phyloP scores from a whole-genome alignment of 192 early-diverging fungal species.

The Anaeromyces robustus region DNA sequence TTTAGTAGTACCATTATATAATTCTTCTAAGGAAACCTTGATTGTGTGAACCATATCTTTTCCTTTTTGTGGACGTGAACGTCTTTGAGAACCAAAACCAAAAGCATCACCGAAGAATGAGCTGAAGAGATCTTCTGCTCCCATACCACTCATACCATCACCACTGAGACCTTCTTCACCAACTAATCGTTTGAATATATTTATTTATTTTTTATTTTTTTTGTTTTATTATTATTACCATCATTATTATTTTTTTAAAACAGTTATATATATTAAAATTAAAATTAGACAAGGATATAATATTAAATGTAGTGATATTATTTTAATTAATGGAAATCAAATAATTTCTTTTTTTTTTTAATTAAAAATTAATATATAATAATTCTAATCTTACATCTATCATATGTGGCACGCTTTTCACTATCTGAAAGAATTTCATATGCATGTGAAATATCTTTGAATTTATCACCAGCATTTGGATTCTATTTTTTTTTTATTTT shows the following conservation, averaged over 20 bases:
- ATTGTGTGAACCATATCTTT: slow-evolving; percentile 85
- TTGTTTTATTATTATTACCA: no score
- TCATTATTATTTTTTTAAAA: no score
- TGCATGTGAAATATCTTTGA: slow-evolving; percentile 97
- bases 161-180: slow-evolving; percentile 26
- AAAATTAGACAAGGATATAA: no score
- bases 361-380: no score
- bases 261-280: no score
- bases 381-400: slow-evolving; percentile 53
- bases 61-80: slow-evolving; percentile 75
- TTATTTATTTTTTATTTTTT: no score
- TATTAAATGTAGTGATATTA: no score
- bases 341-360: no score
- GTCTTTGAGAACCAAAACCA: slow-evolving; percentile 44
- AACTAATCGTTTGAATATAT: no score
- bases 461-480: slow-evolving; percentile 31
- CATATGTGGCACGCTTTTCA: slow-evolving; percentile 82
- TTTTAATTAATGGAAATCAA: no score
- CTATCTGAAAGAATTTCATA: slow-evolving; percentile 89
- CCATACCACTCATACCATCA: slow-evolving; percentile 29
- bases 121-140: slow-evolving; percentile 85
- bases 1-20: slow-evolving; percentile 77
- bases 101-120: slow-evolving; percentile 89
- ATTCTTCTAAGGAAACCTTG: slow-evolving; percentile 73
- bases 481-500: not conserved